phyloP scores from a whole-genome alignment of 352 stramenopile genomes.

The Phytophthora aleatoria region DNA sequence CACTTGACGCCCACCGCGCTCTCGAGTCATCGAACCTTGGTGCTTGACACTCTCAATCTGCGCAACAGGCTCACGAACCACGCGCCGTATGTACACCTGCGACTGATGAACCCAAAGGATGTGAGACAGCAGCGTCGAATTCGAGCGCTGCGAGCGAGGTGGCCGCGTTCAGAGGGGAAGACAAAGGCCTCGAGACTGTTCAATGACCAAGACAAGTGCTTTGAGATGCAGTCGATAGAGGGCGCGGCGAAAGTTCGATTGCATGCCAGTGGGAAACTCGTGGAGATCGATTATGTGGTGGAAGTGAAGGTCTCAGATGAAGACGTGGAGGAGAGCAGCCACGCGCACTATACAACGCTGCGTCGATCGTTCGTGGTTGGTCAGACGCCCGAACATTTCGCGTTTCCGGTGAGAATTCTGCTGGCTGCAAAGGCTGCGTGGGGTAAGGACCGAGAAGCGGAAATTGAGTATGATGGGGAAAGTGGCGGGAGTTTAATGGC shows the following conservation, averaged over 20 bases:
- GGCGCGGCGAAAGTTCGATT: constrained; percentile 52
- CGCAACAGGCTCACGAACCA: constrained; percentile 55
- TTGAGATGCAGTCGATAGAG: constrained; percentile 75
- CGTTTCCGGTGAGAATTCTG: constrained; percentile 44
- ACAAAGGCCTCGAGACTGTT: constrained; percentile 36
- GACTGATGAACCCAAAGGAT: constrained; percentile 14
- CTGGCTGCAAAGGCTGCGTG: constrained; percentile 34
- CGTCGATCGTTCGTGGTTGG: constrained; percentile 47
- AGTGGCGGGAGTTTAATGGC: constrained; percentile 10
- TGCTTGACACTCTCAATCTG: constrained; percentile 48
- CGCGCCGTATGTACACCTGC: constrained; percentile 52
- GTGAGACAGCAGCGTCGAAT: constrained; percentile 33
- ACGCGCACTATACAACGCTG: constrained; percentile 49
- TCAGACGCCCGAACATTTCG: constrained; percentile 40
- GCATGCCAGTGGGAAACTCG: constrained; percentile 41
- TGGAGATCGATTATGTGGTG: constrained; percentile 43
- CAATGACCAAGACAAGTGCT: constrained; percentile 39
- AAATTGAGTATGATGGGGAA: constrained; percentile 33
- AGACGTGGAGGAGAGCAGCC: constrained; percentile 12
- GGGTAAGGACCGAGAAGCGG: constrained; percentile 21
- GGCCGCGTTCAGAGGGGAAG: constrained; percentile 26
- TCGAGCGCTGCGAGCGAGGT: constrained; percentile 29
- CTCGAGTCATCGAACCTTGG: constrained; percentile 47
- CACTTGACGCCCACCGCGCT: constrained; percentile 66
- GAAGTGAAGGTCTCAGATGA: constrained; percentile 40